Base-by-base conservation (phyloP, 345 rosid species). In the Acer negundo region DNA sequence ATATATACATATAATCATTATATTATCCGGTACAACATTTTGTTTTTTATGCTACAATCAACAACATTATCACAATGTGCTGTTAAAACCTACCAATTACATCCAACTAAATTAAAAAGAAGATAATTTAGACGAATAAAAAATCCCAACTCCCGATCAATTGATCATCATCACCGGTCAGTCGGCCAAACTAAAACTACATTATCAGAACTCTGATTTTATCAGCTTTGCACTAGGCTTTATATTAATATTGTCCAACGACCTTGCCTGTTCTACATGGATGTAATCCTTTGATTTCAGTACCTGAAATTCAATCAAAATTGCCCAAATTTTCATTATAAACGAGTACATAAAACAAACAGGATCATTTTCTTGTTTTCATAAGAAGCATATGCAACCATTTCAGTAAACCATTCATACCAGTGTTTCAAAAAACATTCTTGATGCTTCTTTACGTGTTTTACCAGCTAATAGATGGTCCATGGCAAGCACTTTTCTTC, bases 381-480 rank as follows among this genome's bases (percentile, higher is more conserved):
- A 23, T 3, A 35, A 35, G 9, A 12, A 42, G 59, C 44, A 59
- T 59, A 59, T 6, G 10, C 4, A 9, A 12, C 9, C 0, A 12
- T 59, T 59, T 59, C 10, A 7, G 26, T n/a, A 59, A 20, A 19
- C 10, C 10, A 59, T 19, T n/a, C 92, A 72, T 91, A 97, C 99
- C 98, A 97, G 84, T 67, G 98, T 90, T 82, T 97, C 99, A 11
- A 97, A 97, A 80, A 97, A 97, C 99, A 97, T 88, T 81, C 99
- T 92, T 0, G 98, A 91, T 51, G 99, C 99, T 83, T 97, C 99
- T 84, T 93, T 97, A 65, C 98, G 97, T 46, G 99, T 97, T 90
- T 97, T 97, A 71, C 96, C 95, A 44, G 90, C 80, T 72, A 97
- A 84, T 44, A 97, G 91, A 71, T 79, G 82, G 84, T 93, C 97